phyloP scores from a whole-genome alignment of 1,284 basidiomycete species.

The Sanghuangporus sanghuang region DNA sequence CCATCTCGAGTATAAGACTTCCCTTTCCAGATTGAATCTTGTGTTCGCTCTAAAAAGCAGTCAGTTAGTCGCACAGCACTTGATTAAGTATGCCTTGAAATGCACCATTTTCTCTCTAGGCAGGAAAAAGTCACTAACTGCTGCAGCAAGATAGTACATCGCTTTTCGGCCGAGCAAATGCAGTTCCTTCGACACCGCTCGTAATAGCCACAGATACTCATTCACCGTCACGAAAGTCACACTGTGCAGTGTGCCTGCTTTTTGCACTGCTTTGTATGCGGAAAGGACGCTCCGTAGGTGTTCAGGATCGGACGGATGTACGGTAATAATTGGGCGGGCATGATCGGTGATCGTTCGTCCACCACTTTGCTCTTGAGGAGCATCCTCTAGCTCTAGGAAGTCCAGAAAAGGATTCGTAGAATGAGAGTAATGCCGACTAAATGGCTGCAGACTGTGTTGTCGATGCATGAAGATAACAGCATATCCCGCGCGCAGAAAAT shows the following conservation, averaged over 20 bases:
- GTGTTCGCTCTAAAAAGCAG: slow-evolving; percentile 74
- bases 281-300: slow-evolving; percentile 72
- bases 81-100: slow-evolving; percentile 16
- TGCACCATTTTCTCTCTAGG: slow-evolving; percentile 84
- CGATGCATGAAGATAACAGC: slow-evolving; percentile 98
- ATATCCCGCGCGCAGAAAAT: slow-evolving; percentile 91
- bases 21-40: slow-evolving; percentile 98
- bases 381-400: slow-evolving; percentile 74
- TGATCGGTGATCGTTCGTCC: slow-evolving; percentile 15
- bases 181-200: slow-evolving; percentile 75
- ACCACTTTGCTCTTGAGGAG: slow-evolving; percentile 8
- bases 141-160: slow-evolving; percentile 96
- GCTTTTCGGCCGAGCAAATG: slow-evolving; percentile 63
- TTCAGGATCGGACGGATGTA: slow-evolving; percentile 57
- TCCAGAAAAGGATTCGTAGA: slow-evolving; percentile 98
- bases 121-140: slow-evolving; percentile 97
- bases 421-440: slow-evolving; percentile 95
- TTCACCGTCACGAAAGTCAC: slow-evolving; percentile 93
- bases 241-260: slow-evolving; percentile 71
- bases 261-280: slow-evolving; percentile 79
- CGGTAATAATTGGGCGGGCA: slow-evolving; percentile 46
- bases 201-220: slow-evolving; percentile 92
- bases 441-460: slow-evolving; percentile 95
- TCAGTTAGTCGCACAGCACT: not conserved
- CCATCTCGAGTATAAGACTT: slow-evolving; percentile 93